Conservation (phyloP, 2,329 filamentous ascomycete genomes). For the Leptographium procerum region DNA sequence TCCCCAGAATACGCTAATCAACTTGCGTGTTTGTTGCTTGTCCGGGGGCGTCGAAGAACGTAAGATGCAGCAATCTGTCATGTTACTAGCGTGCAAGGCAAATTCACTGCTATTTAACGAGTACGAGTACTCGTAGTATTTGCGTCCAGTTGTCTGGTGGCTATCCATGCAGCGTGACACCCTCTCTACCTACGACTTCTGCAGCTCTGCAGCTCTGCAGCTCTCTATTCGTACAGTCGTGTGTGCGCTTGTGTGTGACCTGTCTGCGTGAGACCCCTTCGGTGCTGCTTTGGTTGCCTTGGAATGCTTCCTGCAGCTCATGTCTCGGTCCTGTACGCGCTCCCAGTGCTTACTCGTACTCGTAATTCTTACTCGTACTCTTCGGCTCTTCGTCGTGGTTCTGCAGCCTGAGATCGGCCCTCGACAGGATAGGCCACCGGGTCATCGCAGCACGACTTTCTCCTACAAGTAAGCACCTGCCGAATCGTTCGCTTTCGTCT, state of each 20-base stretch:
- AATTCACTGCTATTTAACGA: too few relatives aligned
- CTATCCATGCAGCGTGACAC: not conserved
- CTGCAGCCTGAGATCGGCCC: not conserved
- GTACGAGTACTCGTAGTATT: too few relatives aligned
- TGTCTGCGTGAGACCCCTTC: not conserved
- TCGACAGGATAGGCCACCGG: not conserved
- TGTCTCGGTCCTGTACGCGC: not conserved
- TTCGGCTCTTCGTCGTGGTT: not conserved
- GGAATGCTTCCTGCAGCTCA: not conserved
- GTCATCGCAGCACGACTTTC: not conserved
- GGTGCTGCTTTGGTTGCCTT: not conserved
- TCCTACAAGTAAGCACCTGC: too few relatives aligned
- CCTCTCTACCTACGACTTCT: too few relatives aligned
- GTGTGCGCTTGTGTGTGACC: not conserved
- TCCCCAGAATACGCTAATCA: not conserved
- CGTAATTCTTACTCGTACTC: not conserved
- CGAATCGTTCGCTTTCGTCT: not conserved
- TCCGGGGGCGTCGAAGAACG: not conserved
- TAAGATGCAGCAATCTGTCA: not conserved
- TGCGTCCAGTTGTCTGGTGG: not conserved
- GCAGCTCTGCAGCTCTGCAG: not conserved
- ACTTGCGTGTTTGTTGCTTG: not conserved
- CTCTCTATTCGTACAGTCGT: not conserved
- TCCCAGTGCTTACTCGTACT: not conserved
- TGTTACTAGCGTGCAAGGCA: not conserved